These are phyloP conservation scores for Kodamaea ohmeri DNA, from an alignment of 1,139 yeast species.

Conservation along the genomic window DNA sequence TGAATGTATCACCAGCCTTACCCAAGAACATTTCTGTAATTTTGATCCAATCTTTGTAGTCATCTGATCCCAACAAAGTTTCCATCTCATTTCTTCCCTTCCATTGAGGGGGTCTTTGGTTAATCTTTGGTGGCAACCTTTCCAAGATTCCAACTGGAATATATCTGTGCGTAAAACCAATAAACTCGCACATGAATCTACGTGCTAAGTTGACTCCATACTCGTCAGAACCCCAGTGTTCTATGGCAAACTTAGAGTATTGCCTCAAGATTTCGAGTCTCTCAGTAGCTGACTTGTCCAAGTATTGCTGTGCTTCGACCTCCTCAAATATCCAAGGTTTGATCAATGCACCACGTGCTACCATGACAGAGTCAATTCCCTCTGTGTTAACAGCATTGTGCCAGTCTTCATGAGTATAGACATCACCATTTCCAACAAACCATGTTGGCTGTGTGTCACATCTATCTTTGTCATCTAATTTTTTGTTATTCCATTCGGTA, in stretches of 20 bases:
- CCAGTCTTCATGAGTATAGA: constrained; percentile 87
- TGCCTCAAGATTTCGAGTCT: constrained; percentile 70
- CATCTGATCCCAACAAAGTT: constrained; percentile 79
- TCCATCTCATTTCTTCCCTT: constrained; percentile 92
- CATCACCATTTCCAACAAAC: constrained; percentile 91
- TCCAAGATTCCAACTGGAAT: constrained; percentile 93
- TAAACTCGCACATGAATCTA: constrained; percentile 89
- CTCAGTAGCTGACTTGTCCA: constrained; percentile 88
- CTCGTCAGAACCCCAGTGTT: constrained; percentile 98
- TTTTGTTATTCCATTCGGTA: constrained; percentile 52
- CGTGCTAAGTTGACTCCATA: constrained; percentile 88
- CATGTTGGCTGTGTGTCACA: constrained; percentile 49
- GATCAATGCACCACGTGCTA: constrained; percentile 95
- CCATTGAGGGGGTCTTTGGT: constrained; percentile 94
- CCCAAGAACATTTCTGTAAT: constrained; percentile 96
- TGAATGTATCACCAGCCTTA: constrained; percentile 70
- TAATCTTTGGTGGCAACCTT: constrained; percentile 80
- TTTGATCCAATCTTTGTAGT: constrained; percentile 93
- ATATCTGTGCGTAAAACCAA: constrained; percentile 91
- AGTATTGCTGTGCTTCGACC: constrained; percentile 79
- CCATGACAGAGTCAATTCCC: constrained; percentile 91
- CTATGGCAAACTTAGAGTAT: constrained; percentile 77
- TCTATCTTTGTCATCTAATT: constrained; percentile 53
- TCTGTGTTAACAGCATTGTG: constrained; percentile 64
- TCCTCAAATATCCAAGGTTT: constrained; percentile 99